Evolutionary conservation across 495 filamentous ascomycete species (phyloP).

Genomic region (Oidiodendron maius): DNA sequence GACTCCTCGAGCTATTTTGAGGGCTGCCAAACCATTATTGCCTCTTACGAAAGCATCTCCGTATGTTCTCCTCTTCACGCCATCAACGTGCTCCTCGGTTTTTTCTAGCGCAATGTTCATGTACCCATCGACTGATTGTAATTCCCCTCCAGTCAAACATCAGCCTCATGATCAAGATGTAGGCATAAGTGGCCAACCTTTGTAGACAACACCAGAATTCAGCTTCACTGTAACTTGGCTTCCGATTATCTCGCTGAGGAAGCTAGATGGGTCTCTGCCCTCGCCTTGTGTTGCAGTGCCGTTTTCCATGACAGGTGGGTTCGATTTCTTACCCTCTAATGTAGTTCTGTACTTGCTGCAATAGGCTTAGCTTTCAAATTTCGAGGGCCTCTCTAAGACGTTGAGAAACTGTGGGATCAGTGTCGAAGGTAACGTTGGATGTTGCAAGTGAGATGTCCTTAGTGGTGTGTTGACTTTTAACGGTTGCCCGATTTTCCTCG

Average conservation of each 20-base stretch:
- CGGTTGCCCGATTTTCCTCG: slow-evolving; percentile 1
- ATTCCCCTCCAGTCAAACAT: slow-evolving; percentile 53
- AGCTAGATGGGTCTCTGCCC: slow-evolving; percentile 83
- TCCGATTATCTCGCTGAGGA: slow-evolving; percentile 88
- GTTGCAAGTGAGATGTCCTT: too few relatives aligned
- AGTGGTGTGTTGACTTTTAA: too few relatives aligned
- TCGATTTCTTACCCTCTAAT: too few relatives aligned
- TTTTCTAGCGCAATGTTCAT: slow-evolving; percentile 99
- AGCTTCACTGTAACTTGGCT: slow-evolving; percentile 89
- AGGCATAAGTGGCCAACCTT: slow-evolving; percentile 50
- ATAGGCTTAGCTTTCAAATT: too few relatives aligned
- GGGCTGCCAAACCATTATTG: slow-evolving; percentile 72
- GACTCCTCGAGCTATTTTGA: slow-evolving; percentile 8
- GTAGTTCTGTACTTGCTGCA: too few relatives aligned
- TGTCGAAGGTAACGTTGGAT: too few relatives aligned
- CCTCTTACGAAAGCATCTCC: slow-evolving; percentile 95
- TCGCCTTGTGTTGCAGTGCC: slow-evolving; percentile 52
- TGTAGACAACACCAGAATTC: slow-evolving; percentile 93
- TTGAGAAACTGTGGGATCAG: too few relatives aligned
- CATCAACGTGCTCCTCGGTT: slow-evolving; percentile 85
- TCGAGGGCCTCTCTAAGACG: too few relatives aligned
- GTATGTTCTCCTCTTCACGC: slow-evolving; percentile 70
- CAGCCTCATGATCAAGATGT: slow-evolving; percentile 8
- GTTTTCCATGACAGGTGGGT: slow-evolving; percentile 60
- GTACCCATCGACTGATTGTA: slow-evolving; percentile 97